phyloP scores from a whole-genome alignment of 140 eudicot species.

The Bidens hawaiensis region DNA sequence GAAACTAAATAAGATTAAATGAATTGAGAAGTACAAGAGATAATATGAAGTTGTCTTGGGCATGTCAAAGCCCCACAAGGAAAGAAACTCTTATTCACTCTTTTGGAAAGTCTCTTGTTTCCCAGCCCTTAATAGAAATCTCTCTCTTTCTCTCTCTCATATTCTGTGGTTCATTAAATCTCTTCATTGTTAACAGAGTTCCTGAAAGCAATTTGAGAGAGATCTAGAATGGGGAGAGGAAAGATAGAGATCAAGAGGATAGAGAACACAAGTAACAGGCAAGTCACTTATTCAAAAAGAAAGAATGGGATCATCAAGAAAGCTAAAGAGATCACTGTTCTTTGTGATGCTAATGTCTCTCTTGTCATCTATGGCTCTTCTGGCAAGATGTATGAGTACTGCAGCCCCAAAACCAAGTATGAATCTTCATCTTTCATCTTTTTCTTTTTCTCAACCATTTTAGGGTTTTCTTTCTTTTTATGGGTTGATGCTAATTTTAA shows the following conservation, averaged over 20 bases:
- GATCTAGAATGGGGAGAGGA: slow-evolving; percentile 72
- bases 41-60: slow-evolving; percentile 40
- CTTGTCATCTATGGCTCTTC: slow-evolving; percentile 53
- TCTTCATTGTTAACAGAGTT: neutral
- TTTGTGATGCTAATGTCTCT: slow-evolving; percentile 73
- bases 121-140: slow-evolving; percentile 55
- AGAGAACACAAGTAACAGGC: slow-evolving; percentile 86
- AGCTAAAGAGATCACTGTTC: slow-evolving; percentile 72
- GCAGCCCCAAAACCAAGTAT: slow-evolving; percentile 60
- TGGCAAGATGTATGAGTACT: slow-evolving; percentile 70
- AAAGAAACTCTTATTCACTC: slow-evolving; percentile 33
- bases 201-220: neutral
- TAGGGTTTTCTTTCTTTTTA: slow-evolving; percentile 12
- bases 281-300: slow-evolving; percentile 85
- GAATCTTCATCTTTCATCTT: neutral
- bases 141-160: slow-evolving; percentile 9
- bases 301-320: slow-evolving; percentile 76
- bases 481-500: neutral
- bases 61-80: slow-evolving; percentile 43
- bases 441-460: neutral
- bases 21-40: slow-evolving; percentile 26
- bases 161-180: slow-evolving; percentile 9
- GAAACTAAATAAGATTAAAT: slow-evolving; percentile 4
- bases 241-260: slow-evolving; percentile 96
- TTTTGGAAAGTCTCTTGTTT: slow-evolving; percentile 58